phyloP scores from a whole-genome alignment of 1,284 basidiomycete species.

The Cryptococcus sp. region DNA sequence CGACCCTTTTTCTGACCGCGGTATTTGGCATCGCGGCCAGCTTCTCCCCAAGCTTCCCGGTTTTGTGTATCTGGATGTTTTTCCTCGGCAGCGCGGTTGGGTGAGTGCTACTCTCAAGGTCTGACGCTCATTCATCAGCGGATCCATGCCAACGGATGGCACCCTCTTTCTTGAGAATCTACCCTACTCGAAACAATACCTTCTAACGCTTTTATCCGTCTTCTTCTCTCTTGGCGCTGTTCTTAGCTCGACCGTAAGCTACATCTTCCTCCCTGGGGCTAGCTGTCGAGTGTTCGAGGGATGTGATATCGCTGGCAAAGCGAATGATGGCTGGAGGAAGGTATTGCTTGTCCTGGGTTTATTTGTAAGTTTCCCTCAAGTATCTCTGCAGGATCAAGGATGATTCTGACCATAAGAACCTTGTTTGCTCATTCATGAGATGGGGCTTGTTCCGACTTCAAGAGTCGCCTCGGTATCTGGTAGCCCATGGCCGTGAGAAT shows the following conservation, averaged over 20 bases:
- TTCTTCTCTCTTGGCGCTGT: conserved; percentile 93
- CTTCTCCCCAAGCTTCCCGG: conserved; percentile 11
- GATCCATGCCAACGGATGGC: conserved; percentile 95
- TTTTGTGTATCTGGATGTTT: conserved; percentile 75
- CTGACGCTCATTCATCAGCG: conserved; percentile 16
- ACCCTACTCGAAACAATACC: conserved; percentile 82
- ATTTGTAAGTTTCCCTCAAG: conserved; percentile 56
- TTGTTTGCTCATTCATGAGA: conserved; percentile 77
- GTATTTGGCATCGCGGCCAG: conserved; percentile 67
- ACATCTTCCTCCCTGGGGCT: conserved; percentile 68
- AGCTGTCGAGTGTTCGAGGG: conserved; percentile 57
- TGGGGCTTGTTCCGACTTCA: conserved; percentile 85
- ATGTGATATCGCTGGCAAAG: conserved; percentile 55
- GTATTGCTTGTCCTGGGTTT: conserved; percentile 68
- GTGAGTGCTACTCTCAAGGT: conserved; percentile 20
- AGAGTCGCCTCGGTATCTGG: conserved; percentile 88
- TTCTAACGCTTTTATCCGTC: conserved; percentile 89
- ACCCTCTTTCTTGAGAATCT: conserved; percentile 91
- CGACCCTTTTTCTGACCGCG: conserved; percentile 83
- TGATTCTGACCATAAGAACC: conserved; percentile 60
- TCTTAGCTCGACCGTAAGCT: conserved; percentile 69
- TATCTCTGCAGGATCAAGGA: not conserved
- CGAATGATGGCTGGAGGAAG: conserved; percentile 83
- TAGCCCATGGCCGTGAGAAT: conserved; percentile 70
- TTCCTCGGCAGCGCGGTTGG: conserved; percentile 80